phyloP scores from a whole-genome alignment of 805 yeast species.

The Kodamaea neixiangensis region DNA sequence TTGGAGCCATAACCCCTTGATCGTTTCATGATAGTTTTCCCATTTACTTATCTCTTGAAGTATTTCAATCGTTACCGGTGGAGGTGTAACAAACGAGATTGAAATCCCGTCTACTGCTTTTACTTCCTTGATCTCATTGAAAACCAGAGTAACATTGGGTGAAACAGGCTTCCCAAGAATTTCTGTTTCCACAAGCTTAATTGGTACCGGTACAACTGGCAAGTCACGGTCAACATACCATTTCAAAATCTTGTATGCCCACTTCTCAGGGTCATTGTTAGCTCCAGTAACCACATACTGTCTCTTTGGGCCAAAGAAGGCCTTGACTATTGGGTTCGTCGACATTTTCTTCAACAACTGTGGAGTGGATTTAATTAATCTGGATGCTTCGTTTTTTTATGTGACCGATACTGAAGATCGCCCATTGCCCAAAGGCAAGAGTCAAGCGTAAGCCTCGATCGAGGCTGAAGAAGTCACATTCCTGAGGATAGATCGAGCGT shows the following conservation, averaged over 20 bases:
- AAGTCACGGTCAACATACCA: slow-evolving; percentile 66
- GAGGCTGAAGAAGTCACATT: no score
- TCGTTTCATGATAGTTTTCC: slow-evolving; percentile 34
- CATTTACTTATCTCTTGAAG: slow-evolving; percentile 41
- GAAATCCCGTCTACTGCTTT: slow-evolving; percentile 47
- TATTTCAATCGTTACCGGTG: slow-evolving; percentile 49
- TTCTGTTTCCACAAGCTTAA: slow-evolving; percentile 56
- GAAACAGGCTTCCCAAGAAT: slow-evolving; percentile 49
- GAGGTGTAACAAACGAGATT: slow-evolving; percentile 76
- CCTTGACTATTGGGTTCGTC: slow-evolving; percentile 36
- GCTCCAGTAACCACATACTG: slow-evolving; percentile 74
- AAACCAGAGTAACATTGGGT: slow-evolving; percentile 29
- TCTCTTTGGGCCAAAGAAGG: slow-evolving; percentile 55
- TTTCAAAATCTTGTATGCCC: slow-evolving; percentile 64
- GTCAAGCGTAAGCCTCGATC: no score
- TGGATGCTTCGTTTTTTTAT: neutral
- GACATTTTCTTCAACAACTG: slow-evolving; percentile 5
- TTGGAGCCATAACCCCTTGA: slow-evolving; percentile 77
- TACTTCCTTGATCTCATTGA: slow-evolving; percentile 18
- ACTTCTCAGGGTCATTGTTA: slow-evolving; percentile 60
- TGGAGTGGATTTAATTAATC: slow-evolving; percentile 3
- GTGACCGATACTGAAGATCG: neutral
- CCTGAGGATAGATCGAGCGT: no score
- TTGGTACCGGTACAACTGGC: slow-evolving; percentile 53
- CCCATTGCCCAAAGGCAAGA: neutral